Evolutionary conservation across 495 filamentous ascomycete genomes (phyloP).

Genomic region (Xylaria scruposa): DNA sequence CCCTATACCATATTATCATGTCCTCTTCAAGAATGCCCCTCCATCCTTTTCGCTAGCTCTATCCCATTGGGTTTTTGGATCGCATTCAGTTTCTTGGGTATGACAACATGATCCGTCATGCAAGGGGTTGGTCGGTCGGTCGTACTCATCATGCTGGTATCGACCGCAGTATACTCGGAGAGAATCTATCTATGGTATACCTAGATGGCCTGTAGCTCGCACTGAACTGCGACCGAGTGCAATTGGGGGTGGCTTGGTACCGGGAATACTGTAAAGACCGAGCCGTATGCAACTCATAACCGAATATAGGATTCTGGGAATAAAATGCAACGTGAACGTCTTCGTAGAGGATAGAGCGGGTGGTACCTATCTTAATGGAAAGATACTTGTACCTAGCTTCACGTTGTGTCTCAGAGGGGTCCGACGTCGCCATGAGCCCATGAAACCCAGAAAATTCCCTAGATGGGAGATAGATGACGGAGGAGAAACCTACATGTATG

Average conservation of each 20-base stretch:
- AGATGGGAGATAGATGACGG: not conserved
- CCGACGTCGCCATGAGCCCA: constrained; percentile 19
- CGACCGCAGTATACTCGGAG: not conserved
- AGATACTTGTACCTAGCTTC: constrained; percentile 7
- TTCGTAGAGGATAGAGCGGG: not conserved
- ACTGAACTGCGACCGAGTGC: not conserved
- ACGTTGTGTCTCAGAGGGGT: constrained; percentile 6
- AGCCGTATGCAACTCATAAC: constrained; percentile 11
- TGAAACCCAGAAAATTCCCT: not conserved
- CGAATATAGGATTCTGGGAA: constrained; percentile 19
- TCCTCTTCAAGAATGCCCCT: constrained; percentile 5
- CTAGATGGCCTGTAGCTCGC: constrained; percentile 12
- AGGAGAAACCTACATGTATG: not conserved
- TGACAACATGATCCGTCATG: constrained; percentile 38
- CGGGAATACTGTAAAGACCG: constrained; percentile 17
- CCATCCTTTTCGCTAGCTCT: constrained; percentile 6
- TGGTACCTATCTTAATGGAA: not conserved
- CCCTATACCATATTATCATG: constrained; percentile 13
- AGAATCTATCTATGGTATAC: constrained; percentile 16
- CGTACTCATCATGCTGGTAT: constrained; percentile 17
- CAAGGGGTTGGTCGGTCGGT: constrained; percentile 40
- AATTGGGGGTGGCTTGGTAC: constrained; percentile 23
- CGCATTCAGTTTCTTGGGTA: constrained; percentile 39
- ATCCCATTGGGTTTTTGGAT: constrained; percentile 23
- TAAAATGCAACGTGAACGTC: constrained; percentile 13